Percentiles rank a stretch among this genome's conserved stretches.
Evolutionary conservation across 2,329 filamentous ascomycete genomes (phyloP).

Genomic region (Aureobasidium pullulans): DNA sequence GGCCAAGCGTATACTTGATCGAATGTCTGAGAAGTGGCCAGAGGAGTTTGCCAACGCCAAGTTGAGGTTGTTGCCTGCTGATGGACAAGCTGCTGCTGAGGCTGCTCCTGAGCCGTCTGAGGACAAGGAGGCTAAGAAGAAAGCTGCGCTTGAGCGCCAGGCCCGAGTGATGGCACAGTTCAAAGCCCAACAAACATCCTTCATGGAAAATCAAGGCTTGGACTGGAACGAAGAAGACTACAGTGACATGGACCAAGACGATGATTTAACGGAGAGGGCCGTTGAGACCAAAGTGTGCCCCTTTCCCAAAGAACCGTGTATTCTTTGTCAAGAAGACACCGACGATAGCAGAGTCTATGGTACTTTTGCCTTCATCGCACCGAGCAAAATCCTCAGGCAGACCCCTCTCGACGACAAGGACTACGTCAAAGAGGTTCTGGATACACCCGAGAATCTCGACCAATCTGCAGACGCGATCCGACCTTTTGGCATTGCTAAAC

Average conservation of each 20-base stretch:
- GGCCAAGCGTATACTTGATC: conserved; percentile 72
- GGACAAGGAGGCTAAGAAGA: conserved; percentile 72
- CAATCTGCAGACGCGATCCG: conserved; percentile 73
- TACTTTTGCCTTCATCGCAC: conserved; percentile 81
- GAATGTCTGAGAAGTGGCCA: conserved; percentile 77
- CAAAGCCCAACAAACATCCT: conserved; percentile 93
- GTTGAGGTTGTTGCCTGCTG: conserved; percentile 42
- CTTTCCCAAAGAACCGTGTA: conserved; percentile 88
- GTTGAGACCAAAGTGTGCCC: conserved; percentile 72
- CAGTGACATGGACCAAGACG: conserved; percentile 62
- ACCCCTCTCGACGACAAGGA: conserved; percentile 77
- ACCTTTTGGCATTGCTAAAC: conserved; percentile 83
- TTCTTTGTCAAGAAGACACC: conserved; percentile 92
- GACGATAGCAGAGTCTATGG: conserved; percentile 84
- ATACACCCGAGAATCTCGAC: conserved; percentile 75
- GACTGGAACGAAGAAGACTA: conserved; percentile 84
- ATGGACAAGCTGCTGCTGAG: background rate
- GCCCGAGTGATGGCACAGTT: conserved; percentile 96
- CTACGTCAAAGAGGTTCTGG: conserved; percentile 73
- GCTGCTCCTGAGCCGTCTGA: conserved; percentile 61
- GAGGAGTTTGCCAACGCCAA: conserved; percentile 64
- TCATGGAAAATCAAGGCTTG: conserved; percentile 80
- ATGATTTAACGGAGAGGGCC: conserved; percentile 53
- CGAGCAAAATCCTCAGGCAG: conserved; percentile 79
- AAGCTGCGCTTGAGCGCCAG: conserved; percentile 80